phyloP scores from a whole-genome alignment of 2,329 filamentous ascomycete species.

The Ceratocystis alfenasii region DNA sequence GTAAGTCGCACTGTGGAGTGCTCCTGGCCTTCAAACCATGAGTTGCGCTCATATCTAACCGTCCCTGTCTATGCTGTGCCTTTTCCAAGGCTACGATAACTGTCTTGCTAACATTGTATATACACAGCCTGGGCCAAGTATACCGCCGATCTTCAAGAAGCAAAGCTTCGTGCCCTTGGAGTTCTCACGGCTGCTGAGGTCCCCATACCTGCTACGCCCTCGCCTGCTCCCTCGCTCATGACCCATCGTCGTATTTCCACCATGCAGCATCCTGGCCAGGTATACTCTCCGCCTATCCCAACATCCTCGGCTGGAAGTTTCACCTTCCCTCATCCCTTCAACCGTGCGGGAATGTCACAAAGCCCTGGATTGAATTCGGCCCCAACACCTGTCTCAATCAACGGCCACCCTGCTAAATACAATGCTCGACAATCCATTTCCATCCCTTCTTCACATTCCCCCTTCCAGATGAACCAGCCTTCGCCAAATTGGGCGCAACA shows the following conservation, averaged over 20 bases:
- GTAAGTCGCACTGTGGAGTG: slow-evolving; percentile 29
- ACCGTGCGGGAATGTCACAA: slow-evolving; percentile 47
- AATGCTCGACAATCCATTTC: slow-evolving; percentile 64
- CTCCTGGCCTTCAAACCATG: background rate
- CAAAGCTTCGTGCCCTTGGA: slow-evolving; percentile 82
- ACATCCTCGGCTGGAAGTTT: slow-evolving; percentile 48
- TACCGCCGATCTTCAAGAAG: slow-evolving; percentile 71
- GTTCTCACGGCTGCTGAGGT: slow-evolving; percentile 72
- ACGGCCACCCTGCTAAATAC: slow-evolving; percentile 44
- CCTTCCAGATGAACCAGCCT: slow-evolving; percentile 55
- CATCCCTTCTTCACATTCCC: slow-evolving; percentile 50
- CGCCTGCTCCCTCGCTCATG: slow-evolving; percentile 16
- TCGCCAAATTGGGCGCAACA: slow-evolving; percentile 50
- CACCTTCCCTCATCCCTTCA: slow-evolving; percentile 47
- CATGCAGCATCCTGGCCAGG: slow-evolving; percentile 59
- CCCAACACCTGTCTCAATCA: slow-evolving; percentile 61
- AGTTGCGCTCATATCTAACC: background rate
- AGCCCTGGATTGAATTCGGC: slow-evolving; percentile 53
- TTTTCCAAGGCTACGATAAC: background rate
- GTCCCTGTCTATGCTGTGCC: background rate
- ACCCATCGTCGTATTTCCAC: slow-evolving; percentile 37
- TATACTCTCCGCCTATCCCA: slow-evolving; percentile 74
- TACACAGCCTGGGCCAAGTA: slow-evolving; percentile 55
- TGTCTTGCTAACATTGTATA: slow-evolving; percentile 13
- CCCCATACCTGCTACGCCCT: slow-evolving; percentile 36